phyloP scores from a whole-genome alignment of 306 rosid species.

The Dryas octopetala region DNA sequence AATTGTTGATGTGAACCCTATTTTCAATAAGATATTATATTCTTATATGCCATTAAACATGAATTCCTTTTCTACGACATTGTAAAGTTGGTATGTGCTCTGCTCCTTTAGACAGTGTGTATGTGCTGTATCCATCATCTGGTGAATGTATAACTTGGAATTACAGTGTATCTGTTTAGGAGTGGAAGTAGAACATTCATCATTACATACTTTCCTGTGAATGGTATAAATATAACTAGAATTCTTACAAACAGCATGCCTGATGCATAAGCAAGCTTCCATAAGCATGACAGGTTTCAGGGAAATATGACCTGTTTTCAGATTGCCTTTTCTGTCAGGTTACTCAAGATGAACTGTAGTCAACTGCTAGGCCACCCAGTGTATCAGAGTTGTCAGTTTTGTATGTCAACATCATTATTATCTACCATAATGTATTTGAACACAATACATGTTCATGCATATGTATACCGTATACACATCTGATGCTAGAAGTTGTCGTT shows the following conservation, averaged over 20 bases:
- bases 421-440: neutral
- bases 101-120: neutral
- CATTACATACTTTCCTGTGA: neutral
- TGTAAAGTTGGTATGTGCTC: neutral
- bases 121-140: neutral
- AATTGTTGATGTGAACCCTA: slow-evolving; percentile 3
- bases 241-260: slow-evolving; percentile 3
- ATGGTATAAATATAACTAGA: neutral
- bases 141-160: neutral
- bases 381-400: neutral
- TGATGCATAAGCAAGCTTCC: neutral
- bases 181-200: neutral
- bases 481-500: neutral
- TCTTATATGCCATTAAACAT: neutral
- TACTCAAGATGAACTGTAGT: neutral
- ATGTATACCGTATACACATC: neutral
- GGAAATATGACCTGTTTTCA: neutral
- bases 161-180: neutral
- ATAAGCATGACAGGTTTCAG: neutral
- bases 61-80: neutral
- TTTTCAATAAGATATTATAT: slow-evolving; percentile 1
- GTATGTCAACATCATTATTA: neutral
- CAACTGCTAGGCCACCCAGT: neutral
- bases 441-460: neutral
- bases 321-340: neutral